These are phyloP conservation scores for Hippophae tibetana DNA, from an alignment of 306 rosid species.

Conservation along the genomic window DNA sequence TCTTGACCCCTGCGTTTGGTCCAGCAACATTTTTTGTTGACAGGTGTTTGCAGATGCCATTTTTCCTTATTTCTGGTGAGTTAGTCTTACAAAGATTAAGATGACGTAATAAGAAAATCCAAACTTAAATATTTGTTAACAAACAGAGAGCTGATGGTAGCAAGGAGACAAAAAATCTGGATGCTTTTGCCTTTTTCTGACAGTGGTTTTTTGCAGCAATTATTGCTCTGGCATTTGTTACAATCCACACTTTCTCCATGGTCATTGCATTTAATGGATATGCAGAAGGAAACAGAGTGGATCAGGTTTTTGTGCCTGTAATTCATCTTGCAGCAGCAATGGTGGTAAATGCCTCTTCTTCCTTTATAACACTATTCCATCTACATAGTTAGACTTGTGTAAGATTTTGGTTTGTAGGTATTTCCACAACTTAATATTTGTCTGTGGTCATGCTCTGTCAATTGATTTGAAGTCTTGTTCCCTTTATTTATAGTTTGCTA, in stretches of 20 bases:
- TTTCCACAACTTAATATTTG: neutral
- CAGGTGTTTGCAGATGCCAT: conserved; percentile 65
- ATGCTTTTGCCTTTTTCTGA: conserved; percentile 4
- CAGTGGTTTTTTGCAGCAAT: conserved; percentile 47
- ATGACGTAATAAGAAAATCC: conserved; percentile 6
- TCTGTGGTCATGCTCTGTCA: no score
- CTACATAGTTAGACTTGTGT: neutral
- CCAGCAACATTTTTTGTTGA: conserved; percentile 79
- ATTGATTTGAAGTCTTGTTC: no score
- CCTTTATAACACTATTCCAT: neutral
- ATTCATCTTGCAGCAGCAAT: conserved; percentile 69
- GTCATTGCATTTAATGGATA: conserved; percentile 89
- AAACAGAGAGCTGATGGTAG: neutral
- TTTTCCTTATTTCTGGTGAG: conserved; percentile 90
- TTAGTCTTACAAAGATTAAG: neutral
- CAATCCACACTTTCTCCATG: conserved; percentile 93
- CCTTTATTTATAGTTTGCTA: no score
- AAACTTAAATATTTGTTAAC: neutral
- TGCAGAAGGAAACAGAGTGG: conserved; percentile 71
- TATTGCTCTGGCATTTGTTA: conserved; percentile 82
- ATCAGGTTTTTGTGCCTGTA: conserved; percentile 63
- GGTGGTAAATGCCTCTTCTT: conserved; percentile 49
- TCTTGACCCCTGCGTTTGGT: conserved; percentile 91
- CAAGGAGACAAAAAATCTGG: neutral
- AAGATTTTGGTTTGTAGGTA: neutral